Evolutionary conservation across 2,329 filamentous ascomycete genomes (phyloP).

Genomic region (Thelonectria blattea): DNA sequence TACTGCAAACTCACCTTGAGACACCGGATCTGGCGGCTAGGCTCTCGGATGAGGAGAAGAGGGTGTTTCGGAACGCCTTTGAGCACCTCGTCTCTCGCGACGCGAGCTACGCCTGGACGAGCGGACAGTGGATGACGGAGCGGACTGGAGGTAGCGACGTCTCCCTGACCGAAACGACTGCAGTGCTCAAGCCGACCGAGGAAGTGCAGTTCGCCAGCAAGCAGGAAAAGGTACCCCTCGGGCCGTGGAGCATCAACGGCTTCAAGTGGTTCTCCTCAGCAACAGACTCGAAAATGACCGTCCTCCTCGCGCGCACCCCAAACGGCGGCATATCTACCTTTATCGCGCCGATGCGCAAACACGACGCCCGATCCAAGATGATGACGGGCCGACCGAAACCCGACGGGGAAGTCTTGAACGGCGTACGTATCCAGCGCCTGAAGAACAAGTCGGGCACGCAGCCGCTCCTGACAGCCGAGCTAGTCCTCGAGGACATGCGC

Average conservation of each 20-base stretch:
- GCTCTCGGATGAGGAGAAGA: conserved; percentile 40
- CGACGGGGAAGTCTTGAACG: conserved; percentile 61
- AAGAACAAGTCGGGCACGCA: conserved; percentile 77
- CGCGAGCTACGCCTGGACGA: conserved; percentile 64
- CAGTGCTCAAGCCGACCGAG: conserved; percentile 39
- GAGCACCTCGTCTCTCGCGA: conserved; percentile 60
- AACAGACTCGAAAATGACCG: conserved; percentile 54
- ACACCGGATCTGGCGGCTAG: conserved; percentile 35
- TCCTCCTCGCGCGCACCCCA: conserved; percentile 66
- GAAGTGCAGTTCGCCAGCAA: conserved; percentile 23
- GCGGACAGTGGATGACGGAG: conserved; percentile 81
- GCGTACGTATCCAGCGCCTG: conserved; percentile 70
- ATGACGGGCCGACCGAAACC: conserved; percentile 33
- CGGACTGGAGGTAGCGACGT: conserved; percentile 73
- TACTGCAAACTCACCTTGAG: conserved; percentile 54
- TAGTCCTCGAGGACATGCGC: conserved; percentile 68
- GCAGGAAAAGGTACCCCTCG: conserved; percentile 47
- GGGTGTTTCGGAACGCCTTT: conserved; percentile 59
- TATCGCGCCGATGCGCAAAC: conserved; percentile 65
- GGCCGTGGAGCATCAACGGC: conserved; percentile 66
- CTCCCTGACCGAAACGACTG: conserved; percentile 69
- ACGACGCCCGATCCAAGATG: conserved; percentile 42
- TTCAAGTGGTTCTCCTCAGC: conserved; percentile 65
- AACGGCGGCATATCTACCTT: conserved; percentile 51
- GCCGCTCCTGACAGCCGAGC: conserved; percentile 73